Conservation (phyloP, 345 rosid species). For the Aquilaria sinensis region DNA sequence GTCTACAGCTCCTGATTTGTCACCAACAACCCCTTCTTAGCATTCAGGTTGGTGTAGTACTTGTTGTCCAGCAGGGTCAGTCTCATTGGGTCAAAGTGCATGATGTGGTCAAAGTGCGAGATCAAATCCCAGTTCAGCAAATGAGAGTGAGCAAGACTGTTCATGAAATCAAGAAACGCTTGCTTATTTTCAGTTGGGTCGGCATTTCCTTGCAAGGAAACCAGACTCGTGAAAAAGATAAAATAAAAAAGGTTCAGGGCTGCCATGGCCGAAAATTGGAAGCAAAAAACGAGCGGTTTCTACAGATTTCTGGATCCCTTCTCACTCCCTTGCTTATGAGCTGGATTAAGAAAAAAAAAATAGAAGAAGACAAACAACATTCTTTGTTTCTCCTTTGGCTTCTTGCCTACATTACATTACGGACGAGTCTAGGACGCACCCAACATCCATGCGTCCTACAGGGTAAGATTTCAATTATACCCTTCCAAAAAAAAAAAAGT, state of each 20-base stretch:
- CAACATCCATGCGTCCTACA: too few species aligned
- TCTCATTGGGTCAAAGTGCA: constrained; percentile 7
- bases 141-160: constrained; percentile 42
- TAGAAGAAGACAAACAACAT: constrained; percentile 8
- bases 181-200: constrained; percentile 60
- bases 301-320: constrained; percentile 13
- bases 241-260: constrained; percentile 28
- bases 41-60: constrained; percentile 8
- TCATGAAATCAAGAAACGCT: constrained; percentile 64
- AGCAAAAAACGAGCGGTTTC: constrained; percentile 53
- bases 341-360: background rate
- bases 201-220: constrained; percentile 28
- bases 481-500: too few species aligned
- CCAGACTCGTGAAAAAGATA: constrained; percentile 28
- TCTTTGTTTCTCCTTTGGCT: background rate
- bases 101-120: constrained; percentile 11
- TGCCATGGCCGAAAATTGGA: constrained; percentile 13
- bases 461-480: too few species aligned
- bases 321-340: constrained; percentile 13
- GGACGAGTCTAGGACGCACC: too few species aligned
- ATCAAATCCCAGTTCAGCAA: constrained; percentile 54
- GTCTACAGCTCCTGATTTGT: constrained; percentile 5
- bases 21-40: constrained; percentile 12
- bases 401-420: too few species aligned
- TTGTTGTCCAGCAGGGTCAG: constrained; percentile 1